Evolutionary conservation across 1,284 basidiomycete species (phyloP).

Genomic region (Tetrapyrgos nigripes): DNA sequence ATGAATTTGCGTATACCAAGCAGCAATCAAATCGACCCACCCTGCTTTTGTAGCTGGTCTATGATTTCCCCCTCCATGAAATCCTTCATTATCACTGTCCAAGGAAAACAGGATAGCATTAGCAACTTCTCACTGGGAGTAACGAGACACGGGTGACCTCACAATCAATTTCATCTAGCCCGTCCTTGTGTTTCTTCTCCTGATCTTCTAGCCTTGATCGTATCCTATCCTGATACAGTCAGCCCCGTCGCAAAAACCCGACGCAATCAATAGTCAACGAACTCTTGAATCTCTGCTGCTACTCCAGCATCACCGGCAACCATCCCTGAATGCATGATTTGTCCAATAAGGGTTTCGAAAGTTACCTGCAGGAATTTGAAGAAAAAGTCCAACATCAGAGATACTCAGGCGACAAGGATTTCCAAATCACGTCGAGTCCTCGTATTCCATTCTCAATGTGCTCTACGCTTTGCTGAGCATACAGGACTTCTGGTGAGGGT

Average conservation of each 20-base stretch:
- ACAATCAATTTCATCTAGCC: conserved; percentile 56
- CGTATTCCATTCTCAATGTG: conserved; percentile 7
- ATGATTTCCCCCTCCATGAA: conserved; percentile 50
- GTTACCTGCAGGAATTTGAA: conserved; percentile 1
- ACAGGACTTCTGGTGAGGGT: conserved; percentile 1
- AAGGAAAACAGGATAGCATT: not conserved
- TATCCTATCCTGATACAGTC: conserved; percentile 39
- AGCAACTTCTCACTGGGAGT: not conserved
- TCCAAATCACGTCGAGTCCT: not conserved
- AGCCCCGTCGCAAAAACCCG: not conserved
- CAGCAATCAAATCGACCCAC: conserved; percentile 32
- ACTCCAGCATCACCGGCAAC: not conserved
- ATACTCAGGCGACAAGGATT: no score
- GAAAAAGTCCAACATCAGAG: not conserved
- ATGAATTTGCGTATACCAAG: no score
- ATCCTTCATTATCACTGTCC: conserved; percentile 51
- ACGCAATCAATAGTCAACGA: not conserved
- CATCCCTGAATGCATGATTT: not conserved
- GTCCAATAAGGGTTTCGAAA: not conserved
- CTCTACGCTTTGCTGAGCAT: conserved; percentile 3
- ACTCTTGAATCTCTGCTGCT: not conserved
- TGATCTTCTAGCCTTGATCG: conserved; percentile 47
- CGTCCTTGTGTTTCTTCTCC: conserved; percentile 47
- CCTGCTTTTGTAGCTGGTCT: conserved; percentile 48
- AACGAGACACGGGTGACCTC: conserved; percentile 14